A percentile compares a stretch with the other conserved stretches of the same genome.
These are phyloP conservation scores for Macrolepiota dolichaula DNA, from an alignment of 768 basidiomycete genomes.

Conservation along the genomic window DNA sequence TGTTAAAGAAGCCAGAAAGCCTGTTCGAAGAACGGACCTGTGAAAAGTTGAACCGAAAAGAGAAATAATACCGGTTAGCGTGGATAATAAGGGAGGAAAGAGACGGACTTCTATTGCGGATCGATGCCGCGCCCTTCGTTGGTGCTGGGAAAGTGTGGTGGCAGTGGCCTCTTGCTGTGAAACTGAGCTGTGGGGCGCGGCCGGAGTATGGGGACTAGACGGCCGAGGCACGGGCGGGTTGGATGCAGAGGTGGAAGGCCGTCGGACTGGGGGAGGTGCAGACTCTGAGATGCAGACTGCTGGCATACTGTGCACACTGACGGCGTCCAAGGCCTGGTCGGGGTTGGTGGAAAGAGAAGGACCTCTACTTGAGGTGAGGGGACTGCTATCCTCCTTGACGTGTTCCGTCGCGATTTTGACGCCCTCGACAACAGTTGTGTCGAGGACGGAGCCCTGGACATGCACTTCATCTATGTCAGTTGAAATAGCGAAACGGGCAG, in stretches of 20 bases:
- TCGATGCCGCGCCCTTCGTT: constrained; percentile 43
- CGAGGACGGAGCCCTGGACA: constrained; percentile 17
- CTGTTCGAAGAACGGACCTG: constrained; percentile 66
- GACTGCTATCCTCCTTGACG: constrained; percentile 21
- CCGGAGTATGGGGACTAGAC: constrained; percentile 28
- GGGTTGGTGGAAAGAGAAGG: constrained; percentile 35
- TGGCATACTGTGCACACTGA: constrained; percentile 61
- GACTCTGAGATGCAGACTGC: constrained; percentile 46
- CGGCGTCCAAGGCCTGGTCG: constrained; percentile 41
- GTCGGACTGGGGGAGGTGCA: constrained; percentile 21
- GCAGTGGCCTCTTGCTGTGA: constrained; percentile 22
- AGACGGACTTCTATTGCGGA: constrained; percentile 57
- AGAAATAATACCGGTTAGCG: constrained; percentile 17
- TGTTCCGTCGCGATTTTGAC: constrained; percentile 25
- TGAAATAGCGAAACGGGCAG: constrained; percentile 21
- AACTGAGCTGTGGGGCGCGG: constrained; percentile 26
- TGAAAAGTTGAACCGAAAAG: neutral
- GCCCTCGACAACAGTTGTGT: constrained; percentile 18
- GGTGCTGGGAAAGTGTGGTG: constrained; percentile 25
- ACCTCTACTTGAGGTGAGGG: constrained; percentile 22
- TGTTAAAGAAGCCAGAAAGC: constrained; percentile 82
- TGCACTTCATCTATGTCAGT: constrained; percentile 22
- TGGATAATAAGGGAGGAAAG: constrained; percentile 4
- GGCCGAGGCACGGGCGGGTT: constrained; percentile 23
- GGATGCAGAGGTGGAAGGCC: constrained; percentile 24